Conservation (phyloP, 2,329 filamentous ascomycete genomes). For the Diaporthe destruens region DNA sequence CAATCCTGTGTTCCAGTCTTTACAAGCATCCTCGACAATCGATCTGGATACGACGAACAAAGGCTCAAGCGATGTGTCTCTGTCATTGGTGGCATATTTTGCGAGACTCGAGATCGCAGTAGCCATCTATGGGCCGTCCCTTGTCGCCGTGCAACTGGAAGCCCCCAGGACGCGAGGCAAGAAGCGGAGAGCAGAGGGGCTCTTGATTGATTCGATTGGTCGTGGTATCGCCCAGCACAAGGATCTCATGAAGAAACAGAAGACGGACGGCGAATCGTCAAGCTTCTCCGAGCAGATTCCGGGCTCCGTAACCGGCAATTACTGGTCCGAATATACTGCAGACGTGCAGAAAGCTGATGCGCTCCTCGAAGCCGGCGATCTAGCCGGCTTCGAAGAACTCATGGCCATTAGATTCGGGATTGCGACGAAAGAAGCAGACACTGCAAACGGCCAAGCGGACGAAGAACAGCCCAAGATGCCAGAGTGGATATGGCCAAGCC, state of each 20-base stretch:
- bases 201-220: conserved; percentile 80
- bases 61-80: conserved; percentile 48
- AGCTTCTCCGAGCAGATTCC: conserved; percentile 57
- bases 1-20: conserved; percentile 75
- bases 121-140: conserved; percentile 71
- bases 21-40: conserved; percentile 64
- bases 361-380: conserved; percentile 59
- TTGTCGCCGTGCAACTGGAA: conserved; percentile 79
- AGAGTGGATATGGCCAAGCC: conserved; percentile 65
- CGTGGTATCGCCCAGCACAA: conserved; percentile 66
- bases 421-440: conserved; percentile 41
- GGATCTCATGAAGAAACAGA: conserved; percentile 50
- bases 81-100: conserved; percentile 71
- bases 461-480: conserved; percentile 47
- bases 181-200: conserved; percentile 68
- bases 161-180: conserved; percentile 68
- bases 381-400: conserved; percentile 63
- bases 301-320: conserved; percentile 64
- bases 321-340: conserved; percentile 59
- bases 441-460: conserved; percentile 22
- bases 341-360: conserved; percentile 63
- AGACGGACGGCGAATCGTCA: conserved; percentile 43
- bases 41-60: conserved; percentile 54
- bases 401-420: conserved; percentile 64
- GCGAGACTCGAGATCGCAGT: conserved; percentile 75